A percentile compares a stretch with the other conserved stretches of the same genome.
phyloP scores from a whole-genome alignment of 371 early-diverging fungal genomes.

The Syncephalastrum racemosum region DNA sequence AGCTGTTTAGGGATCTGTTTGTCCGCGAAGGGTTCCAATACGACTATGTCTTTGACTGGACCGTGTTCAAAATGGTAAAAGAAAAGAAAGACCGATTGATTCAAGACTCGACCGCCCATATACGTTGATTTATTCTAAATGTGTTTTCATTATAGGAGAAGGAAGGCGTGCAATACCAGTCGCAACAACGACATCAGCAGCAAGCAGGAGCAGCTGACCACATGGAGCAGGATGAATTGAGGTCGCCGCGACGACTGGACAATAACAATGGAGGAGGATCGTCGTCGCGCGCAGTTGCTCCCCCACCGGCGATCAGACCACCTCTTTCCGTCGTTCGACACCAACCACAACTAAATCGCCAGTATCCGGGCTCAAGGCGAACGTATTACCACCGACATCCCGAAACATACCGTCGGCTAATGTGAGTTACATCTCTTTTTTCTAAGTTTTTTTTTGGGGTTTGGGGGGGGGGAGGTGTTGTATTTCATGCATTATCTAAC shows the following conservation, averaged over 20 bases:
- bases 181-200: conserved; percentile 9
- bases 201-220: conserved; percentile 3
- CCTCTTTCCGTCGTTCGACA: conserved; percentile 24
- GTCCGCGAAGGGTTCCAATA: conserved; percentile 92
- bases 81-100: not conserved
- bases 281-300: conserved; percentile 18
- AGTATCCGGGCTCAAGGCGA: conserved; percentile 11
- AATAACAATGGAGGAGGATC: conserved; percentile 8
- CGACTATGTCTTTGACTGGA: conserved; percentile 99
- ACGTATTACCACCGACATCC: conserved; percentile 19
- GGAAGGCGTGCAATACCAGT: conserved; percentile 16
- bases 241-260: not conserved
- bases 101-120: not conserved
- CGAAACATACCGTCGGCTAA: conserved; percentile 20
- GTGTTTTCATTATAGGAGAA: conserved; percentile 9
- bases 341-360: conserved; percentile 9
- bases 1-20: conserved; percentile 95
- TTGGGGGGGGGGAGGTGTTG: no score
- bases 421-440: conserved; percentile 17
- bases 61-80: conserved; percentile 47
- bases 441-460: no score
- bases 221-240: conserved; percentile 5
- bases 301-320: conserved; percentile 9
- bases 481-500: no score
- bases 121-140: not conserved